Percentiles rank a stretch among this genome's conserved stretches.
phyloP scores from a whole-genome alignment of 2,329 filamentous ascomycete genomes.

The Aureobasidium sp. region DNA sequence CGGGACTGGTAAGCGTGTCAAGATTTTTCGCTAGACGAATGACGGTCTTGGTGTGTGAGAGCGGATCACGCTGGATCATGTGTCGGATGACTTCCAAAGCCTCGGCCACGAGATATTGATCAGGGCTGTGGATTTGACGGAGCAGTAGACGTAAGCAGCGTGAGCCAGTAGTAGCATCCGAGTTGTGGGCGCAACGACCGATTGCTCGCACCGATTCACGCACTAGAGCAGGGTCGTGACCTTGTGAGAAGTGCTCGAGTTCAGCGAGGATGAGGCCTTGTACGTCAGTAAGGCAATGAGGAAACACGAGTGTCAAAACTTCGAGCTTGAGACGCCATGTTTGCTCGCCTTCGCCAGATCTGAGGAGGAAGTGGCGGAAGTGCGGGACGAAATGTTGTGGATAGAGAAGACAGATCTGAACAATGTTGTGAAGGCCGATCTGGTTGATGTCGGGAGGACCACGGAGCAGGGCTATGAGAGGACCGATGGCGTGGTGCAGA shows the following conservation, averaged over 20 bases:
- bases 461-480: conserved; percentile 75
- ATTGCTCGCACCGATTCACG: conserved; percentile 87
- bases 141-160: conserved; percentile 77
- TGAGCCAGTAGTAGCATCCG: conserved; percentile 58
- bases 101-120: conserved; percentile 82
- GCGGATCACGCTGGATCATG: conserved; percentile 83
- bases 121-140: conserved; percentile 77
- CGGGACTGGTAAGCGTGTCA: conserved; percentile 76
- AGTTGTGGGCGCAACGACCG: conserved; percentile 75
- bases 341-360: conserved; percentile 65
- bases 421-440: conserved; percentile 86
- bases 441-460: conserved; percentile 81
- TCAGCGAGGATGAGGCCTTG: conserved; percentile 87
- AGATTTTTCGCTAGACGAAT: conserved; percentile 84
- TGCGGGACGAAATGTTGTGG: conserved; percentile 81
- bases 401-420: conserved; percentile 72
- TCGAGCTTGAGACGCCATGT: conserved; percentile 92
- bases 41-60: conserved; percentile 73
- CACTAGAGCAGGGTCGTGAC: conserved; percentile 65
- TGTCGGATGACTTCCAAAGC: conserved; percentile 91
- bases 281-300: conserved; percentile 62
- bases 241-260: conserved; percentile 82
- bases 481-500: conserved; percentile 66
- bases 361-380: conserved; percentile 80
- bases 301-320: conserved; percentile 81